These are phyloP conservation scores for Cryptosporidium xiaoi DNA, from an alignment of 169 alveolate species.

Conservation along the genomic window DNA sequence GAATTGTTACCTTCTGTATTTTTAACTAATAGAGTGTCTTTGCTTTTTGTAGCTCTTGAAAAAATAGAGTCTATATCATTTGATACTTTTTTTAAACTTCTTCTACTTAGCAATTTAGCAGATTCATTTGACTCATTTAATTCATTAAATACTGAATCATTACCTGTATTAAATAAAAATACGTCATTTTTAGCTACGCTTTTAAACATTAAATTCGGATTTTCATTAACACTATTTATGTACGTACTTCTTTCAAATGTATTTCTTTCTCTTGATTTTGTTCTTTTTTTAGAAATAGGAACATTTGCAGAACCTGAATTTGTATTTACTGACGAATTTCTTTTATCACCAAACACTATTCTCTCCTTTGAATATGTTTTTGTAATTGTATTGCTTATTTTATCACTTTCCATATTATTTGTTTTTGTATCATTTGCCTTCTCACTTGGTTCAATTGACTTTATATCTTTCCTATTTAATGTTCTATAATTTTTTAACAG, in stretches of 20 bases:
- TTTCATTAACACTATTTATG: not conserved
- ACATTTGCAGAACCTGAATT: not conserved
- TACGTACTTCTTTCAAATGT: too few species aligned
- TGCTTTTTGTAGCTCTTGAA: not conserved
- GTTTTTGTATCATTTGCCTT: too few species aligned
- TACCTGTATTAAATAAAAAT: not conserved
- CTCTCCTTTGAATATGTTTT: slow-evolving; percentile 5
- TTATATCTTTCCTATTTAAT: slow-evolving; percentile 2
- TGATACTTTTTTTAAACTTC: slow-evolving; percentile 37
- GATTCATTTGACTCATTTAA: slow-evolving; percentile 38
- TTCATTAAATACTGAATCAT: slow-evolving; percentile 32
- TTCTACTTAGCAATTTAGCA: slow-evolving; percentile 31
- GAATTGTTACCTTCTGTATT: not conserved
- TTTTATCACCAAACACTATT: not conserved
- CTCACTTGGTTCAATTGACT: too few species aligned
- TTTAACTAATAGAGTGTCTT: not conserved
- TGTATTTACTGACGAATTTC: not conserved
- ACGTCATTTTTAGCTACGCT: slow-evolving; percentile 5
- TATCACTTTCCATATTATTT: too few species aligned
- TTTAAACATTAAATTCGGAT: not conserved
- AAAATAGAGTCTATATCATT: slow-evolving; percentile 1
- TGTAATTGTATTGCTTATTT: not conserved
- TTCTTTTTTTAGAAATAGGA: slow-evolving; percentile 46
- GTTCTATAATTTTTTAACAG: not conserved
- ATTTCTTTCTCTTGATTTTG: slow-evolving; percentile 31